Evolutionary conservation across 75 land plant genomes (phyloP).

Genomic region (Selaginella tamariscina): DNA sequence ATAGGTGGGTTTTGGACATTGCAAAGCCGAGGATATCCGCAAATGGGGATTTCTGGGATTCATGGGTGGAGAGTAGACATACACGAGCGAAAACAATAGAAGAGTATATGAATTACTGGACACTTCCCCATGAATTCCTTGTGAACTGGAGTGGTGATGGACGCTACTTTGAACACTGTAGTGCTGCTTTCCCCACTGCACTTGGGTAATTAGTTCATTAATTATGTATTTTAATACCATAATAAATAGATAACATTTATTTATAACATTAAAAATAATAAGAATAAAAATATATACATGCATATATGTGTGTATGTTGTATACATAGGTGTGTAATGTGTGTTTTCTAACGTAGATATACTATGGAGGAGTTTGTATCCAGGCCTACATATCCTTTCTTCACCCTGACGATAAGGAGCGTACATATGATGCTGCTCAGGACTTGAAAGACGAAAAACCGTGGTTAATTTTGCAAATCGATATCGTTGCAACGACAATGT

Average conservation of each 20-base stretch:
- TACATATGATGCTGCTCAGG: neutral
- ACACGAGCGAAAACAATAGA: conserved; percentile 1
- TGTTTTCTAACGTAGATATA: neutral
- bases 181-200: neutral
- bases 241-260: neutral
- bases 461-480: neutral
- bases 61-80: neutral
- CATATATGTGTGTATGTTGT: neutral
- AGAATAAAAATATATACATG: no score
- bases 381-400: neutral
- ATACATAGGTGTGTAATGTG: neutral
- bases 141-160: conserved; percentile 7
- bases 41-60: neutral
- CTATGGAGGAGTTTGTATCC: neutral
- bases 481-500: neutral
- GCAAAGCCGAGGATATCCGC: neutral
- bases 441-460: neutral
- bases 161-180: neutral
- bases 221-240: neutral
- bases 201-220: conserved; percentile 4
- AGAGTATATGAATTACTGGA: neutral
- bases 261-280: no score
- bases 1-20: neutral
- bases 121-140: conserved; percentile 9
- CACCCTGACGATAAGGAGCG: neutral